Base-by-base conservation (phyloP, 2,329 filamentous ascomycete genomes). In the Clonostachys solani region DNA sequence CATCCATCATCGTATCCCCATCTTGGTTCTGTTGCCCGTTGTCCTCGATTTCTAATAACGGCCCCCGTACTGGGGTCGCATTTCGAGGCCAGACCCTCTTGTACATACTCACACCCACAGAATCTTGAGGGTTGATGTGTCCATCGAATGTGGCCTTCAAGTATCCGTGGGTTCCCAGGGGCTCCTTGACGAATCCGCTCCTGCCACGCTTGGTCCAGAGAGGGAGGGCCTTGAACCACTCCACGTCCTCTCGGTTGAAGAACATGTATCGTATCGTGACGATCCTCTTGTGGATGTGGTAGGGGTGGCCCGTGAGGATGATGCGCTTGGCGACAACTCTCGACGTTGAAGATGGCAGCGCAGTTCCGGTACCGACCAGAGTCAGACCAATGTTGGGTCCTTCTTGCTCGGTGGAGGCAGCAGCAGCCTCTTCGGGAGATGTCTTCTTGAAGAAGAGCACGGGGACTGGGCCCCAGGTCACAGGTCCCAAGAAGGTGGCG, bases 191-290 rank as follows among this genome's bases (percentile, higher is more conserved):
- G 65, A 85, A 96, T 9, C 94, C 94, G 55, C 83, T 89, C 52
- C 94, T 78, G 7, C 94, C 94, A 33, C 92, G 74, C 72, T 83
- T 89, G 6, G 94, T 99, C 92, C 92, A 99, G 53, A 99, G 70
- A 50, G 94, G 92, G 62, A 99, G 67, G 1, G 92, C 92, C 74
- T 96, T 95, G 81, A 97, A 99, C 92, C 94, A 99, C 56, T 88
- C 83, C 33, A 99, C 89, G 55, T 99, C 95, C 59, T 92, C 89
- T 43, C 87, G 77, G 74, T 92, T 95, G 83, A 99, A 99, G 79
- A 99, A 99, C 95, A 99, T 99, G 79, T 99, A 99, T 33, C 94
- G 86, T 42, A 99, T 86, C 1, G 95, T 99, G 50, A 99, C 94
- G 19, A 99, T 77, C 68, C 87, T 91, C 80, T 96, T 96, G 81